Conservation (phyloP, 2,329 filamentous ascomycete species). For the Epichloe baconii region DNA sequence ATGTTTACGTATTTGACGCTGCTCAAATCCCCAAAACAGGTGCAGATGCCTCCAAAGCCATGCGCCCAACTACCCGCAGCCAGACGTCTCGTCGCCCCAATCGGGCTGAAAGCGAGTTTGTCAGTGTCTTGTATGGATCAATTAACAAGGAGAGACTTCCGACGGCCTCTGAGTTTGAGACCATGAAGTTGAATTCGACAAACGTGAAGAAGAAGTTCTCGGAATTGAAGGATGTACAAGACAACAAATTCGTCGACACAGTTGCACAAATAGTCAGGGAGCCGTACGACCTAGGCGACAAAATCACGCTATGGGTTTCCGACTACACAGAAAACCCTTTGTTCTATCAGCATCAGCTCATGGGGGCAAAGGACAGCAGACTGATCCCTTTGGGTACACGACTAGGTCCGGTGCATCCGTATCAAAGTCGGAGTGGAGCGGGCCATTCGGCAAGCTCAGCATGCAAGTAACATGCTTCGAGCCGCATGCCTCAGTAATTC, state of each 20-base stretch:
- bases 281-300: constrained; percentile 30
- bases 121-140: constrained; percentile 33
- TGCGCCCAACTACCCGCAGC: constrained; percentile 9
- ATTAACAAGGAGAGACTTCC: constrained; percentile 32
- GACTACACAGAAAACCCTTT: constrained; percentile 65
- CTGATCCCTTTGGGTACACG: constrained; percentile 44
- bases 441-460: constrained; percentile 60
- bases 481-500: constrained; percentile 49
- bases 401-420: constrained; percentile 12
- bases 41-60: constrained; percentile 20
- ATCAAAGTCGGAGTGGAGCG: constrained; percentile 42
- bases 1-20: constrained; percentile 30
- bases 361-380: constrained; percentile 27
- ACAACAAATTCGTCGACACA: constrained; percentile 50
- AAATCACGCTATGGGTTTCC: constrained; percentile 56
- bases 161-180: constrained; percentile 27
- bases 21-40: constrained; percentile 21
- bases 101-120: constrained; percentile 26
- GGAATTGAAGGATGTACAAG: constrained; percentile 49
- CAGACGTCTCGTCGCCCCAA: constrained; percentile 11
- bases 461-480: constrained; percentile 61
- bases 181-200: constrained; percentile 23
- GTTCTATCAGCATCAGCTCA: constrained; percentile 40
- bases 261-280: constrained; percentile 54
- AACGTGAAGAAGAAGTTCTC: constrained; percentile 44